Evolutionary conservation across 2,329 filamentous ascomycete genomes (phyloP).

Genomic region (Stachybotrys chlorohalonatus): DNA sequence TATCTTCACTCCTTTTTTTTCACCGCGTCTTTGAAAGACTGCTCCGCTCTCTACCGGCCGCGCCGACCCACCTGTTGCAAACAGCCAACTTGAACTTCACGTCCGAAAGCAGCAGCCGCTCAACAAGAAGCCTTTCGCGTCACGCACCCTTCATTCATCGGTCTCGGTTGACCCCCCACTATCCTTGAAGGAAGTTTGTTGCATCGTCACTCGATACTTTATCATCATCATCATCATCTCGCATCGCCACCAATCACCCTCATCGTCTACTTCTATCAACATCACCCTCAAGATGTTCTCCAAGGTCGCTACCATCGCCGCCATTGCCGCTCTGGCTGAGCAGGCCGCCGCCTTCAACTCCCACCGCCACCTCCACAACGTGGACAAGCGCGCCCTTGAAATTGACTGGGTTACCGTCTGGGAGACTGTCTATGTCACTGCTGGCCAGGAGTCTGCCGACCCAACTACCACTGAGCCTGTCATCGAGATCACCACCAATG

Average conservation of each 20-base stretch:
- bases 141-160: not conserved
- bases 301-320: slow-evolving; percentile 30
- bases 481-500: slow-evolving; percentile 7
- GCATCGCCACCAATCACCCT: not conserved
- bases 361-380: slow-evolving; percentile 30
- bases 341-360: slow-evolving; percentile 32
- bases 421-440: slow-evolving; percentile 28
- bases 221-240: slow-evolving; percentile 5
- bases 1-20: slow-evolving; percentile 24
- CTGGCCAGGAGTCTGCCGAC: slow-evolving; percentile 10
- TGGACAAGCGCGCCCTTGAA: slow-evolving; percentile 20
- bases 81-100: not conserved
- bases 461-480: slow-evolving; percentile 12
- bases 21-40: slow-evolving; percentile 45
- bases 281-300: slow-evolving; percentile 28
- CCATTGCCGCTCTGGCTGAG: slow-evolving; percentile 32
- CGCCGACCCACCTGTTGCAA: slow-evolving; percentile 14
- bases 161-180: not conserved
- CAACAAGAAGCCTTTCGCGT: too few relatives aligned
- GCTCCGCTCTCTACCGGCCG: slow-evolving; percentile 25
- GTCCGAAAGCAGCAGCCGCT: not conserved
- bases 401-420: slow-evolving; percentile 31
- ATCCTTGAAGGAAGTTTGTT: not conserved
- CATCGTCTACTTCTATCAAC: not conserved
- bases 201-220: not conserved